These are phyloP conservation scores for Hapsidospora chrysogenum DNA, from an alignment of 495 filamentous ascomycete genomes.

Conservation along the genomic window DNA sequence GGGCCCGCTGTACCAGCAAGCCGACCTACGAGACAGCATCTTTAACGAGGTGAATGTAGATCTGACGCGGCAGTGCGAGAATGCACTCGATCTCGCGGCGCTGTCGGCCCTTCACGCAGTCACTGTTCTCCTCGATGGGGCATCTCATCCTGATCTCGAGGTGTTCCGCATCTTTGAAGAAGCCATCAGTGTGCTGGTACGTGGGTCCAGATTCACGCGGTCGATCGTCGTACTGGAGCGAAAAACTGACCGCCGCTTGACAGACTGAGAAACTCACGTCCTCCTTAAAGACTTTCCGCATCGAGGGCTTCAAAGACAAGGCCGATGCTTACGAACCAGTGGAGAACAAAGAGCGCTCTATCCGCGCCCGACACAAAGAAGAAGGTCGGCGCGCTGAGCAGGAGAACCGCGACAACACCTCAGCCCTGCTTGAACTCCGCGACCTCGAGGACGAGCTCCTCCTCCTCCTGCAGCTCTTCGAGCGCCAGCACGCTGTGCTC, in stretches of 20 bases:
- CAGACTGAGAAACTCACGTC: slow-evolving; percentile 46
- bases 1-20: slow-evolving; percentile 41
- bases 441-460: slow-evolving; percentile 52
- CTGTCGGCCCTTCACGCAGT: slow-evolving; percentile 45
- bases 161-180: slow-evolving; percentile 53
- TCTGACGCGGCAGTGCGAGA: slow-evolving; percentile 45
- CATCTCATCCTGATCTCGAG: slow-evolving; percentile 42
- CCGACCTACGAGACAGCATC: slow-evolving; percentile 45
- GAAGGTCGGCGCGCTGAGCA: slow-evolving; percentile 32
- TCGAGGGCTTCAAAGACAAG: slow-evolving; percentile 25
- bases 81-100: slow-evolving; percentile 43
- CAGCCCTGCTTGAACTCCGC: slow-evolving; percentile 44
- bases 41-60: slow-evolving; percentile 56
- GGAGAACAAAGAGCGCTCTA: slow-evolving; percentile 22
- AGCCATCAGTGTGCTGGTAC: slow-evolving; percentile 41
- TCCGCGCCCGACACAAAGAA: slow-evolving; percentile 31
- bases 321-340: slow-evolving; percentile 31
- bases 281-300: slow-evolving; percentile 46
- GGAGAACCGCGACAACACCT: slow-evolving; percentile 45
- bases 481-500: slow-evolving; percentile 35
- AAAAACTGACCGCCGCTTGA: not conserved
- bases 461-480: slow-evolving; percentile 40
- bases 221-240: not conserved
- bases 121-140: slow-evolving; percentile 41
- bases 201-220: slow-evolving; percentile 8